phyloP scores from a whole-genome alignment of 2,329 filamentous ascomycete species.

The Dothistroma pini region DNA sequence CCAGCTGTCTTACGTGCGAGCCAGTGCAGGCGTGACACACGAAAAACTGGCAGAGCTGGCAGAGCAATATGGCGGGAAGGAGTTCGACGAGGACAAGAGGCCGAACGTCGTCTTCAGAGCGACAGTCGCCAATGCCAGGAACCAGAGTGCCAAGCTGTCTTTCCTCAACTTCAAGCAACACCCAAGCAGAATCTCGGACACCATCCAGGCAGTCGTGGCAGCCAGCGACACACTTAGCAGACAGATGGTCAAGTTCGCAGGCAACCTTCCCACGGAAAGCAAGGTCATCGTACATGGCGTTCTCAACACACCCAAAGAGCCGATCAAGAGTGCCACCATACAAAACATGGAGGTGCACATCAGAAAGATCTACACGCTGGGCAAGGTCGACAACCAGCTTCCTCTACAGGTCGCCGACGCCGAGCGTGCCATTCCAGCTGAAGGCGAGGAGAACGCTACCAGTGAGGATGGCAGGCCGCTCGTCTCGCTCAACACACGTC shows the following conservation, averaged over 20 bases:
- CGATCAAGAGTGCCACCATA: slow-evolving; percentile 82
- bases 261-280: slow-evolving; percentile 71
- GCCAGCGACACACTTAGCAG: slow-evolving; percentile 60
- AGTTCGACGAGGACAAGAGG: slow-evolving; percentile 27
- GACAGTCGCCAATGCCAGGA: slow-evolving; percentile 81
- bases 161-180: slow-evolving; percentile 81
- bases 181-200: slow-evolving; percentile 50
- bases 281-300: slow-evolving; percentile 74
- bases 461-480: slow-evolving; percentile 57
- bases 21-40: slow-evolving; percentile 47
- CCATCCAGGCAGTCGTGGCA: slow-evolving; percentile 75
- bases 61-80: slow-evolving; percentile 54
- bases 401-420: slow-evolving; percentile 58
- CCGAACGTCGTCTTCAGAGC: slow-evolving; percentile 68
- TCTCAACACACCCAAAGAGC: slow-evolving; percentile 77
- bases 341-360: slow-evolving; percentile 83
- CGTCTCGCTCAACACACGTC: slow-evolving; percentile 76
- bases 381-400: slow-evolving; percentile 57
- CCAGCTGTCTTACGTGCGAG: slow-evolving; percentile 53
- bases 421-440: slow-evolving; percentile 47
- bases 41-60: slow-evolving; percentile 60
- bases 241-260: slow-evolving; percentile 94
- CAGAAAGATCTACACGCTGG: slow-evolving; percentile 75
- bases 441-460: slow-evolving; percentile 45
- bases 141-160: slow-evolving; percentile 85